Conservation (phyloP, 257 asterid species). For the Galeopsis tetrahit region DNA sequence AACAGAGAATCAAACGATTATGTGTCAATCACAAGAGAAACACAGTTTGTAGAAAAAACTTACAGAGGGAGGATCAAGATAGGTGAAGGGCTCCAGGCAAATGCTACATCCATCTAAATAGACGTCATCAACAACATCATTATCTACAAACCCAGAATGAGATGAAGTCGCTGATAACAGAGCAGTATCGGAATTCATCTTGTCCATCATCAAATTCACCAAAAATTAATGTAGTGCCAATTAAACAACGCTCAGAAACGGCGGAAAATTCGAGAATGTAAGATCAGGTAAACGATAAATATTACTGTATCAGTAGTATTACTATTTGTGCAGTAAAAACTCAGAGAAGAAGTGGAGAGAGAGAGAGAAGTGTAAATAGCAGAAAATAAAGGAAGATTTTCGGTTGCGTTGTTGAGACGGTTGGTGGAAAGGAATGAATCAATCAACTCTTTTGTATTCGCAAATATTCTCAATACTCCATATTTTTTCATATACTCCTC, state of each 20-base stretch:
- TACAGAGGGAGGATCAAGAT: conserved; percentile 54
- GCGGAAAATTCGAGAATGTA: conserved; percentile 34
- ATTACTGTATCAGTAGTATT: not conserved
- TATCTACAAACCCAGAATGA: not conserved
- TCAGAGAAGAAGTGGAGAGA: conserved; percentile 25
- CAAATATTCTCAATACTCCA: no score
- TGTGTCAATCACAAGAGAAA: not conserved
- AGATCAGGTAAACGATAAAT: not conserved
- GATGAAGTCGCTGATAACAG: conserved; percentile 30
- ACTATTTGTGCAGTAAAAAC: conserved; percentile 16
- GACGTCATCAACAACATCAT: conserved; percentile 40
- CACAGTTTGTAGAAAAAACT: conserved; percentile 20
- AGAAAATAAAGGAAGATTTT: conserved; percentile 34
- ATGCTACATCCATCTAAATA: conserved; percentile 62
- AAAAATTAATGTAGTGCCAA: not conserved
- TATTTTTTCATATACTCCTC: no score
- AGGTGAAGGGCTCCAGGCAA: conserved; percentile 55
- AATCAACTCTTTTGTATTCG: conserved; percentile 39
- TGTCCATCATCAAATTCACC: conserved; percentile 9
- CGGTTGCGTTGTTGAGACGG: conserved; percentile 45
- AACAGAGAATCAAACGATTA: not conserved
- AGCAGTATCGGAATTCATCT: conserved; percentile 25
- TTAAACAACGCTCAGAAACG: not conserved
- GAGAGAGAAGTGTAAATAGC: conserved; percentile 37
- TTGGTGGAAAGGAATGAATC: conserved; percentile 44